Percentiles rank a stretch among this genome's conserved stretches.
phyloP scores from a whole-genome alignment of 768 basidiomycete genomes.

The Fomitopsis pulvina region DNA sequence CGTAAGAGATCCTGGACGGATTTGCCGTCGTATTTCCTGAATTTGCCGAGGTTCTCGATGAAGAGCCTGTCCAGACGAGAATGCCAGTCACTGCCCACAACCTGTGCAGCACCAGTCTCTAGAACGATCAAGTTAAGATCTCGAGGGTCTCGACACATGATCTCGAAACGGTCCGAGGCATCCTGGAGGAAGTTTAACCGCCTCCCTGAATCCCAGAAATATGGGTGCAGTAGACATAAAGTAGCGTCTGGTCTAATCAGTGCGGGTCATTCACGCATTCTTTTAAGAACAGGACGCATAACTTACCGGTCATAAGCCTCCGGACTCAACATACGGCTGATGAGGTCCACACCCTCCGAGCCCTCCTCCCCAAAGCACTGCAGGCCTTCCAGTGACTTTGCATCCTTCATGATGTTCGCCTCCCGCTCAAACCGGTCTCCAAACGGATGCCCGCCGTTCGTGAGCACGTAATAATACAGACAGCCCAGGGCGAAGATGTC shows the following conservation, averaged over 20 bases:
- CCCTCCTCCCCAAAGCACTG: slow-evolving; percentile 90
- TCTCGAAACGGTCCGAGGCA: slow-evolving; percentile 95
- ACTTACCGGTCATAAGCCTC: slow-evolving; percentile 71
- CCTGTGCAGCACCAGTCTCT: slow-evolving; percentile 58
- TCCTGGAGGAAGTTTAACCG: slow-evolving; percentile 94
- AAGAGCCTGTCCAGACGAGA: slow-evolving; percentile 80
- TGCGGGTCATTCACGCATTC: not conserved
- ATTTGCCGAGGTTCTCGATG: slow-evolving; percentile 93
- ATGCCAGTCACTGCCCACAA: slow-evolving; percentile 93
- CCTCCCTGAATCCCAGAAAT: slow-evolving; percentile 90
- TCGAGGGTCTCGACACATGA: slow-evolving; percentile 90
- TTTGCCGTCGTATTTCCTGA: slow-evolving; percentile 90
- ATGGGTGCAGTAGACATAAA: slow-evolving; percentile 86
- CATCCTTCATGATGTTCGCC: slow-evolving; percentile 84
- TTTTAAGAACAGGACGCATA: not conserved
- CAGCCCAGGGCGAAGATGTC: slow-evolving; percentile 97
- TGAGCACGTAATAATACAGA: slow-evolving; percentile 88
- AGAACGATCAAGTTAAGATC: slow-evolving; percentile 69
- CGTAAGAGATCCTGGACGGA: slow-evolving; percentile 89
- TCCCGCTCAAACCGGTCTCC: slow-evolving; percentile 93
- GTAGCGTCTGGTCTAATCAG: slow-evolving; percentile 74
- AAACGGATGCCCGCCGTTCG: slow-evolving; percentile 88
- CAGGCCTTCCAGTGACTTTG: slow-evolving; percentile 62
- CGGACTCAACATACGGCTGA: slow-evolving; percentile 69
- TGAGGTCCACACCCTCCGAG: slow-evolving; percentile 81